Evolutionary conservation across 2,329 filamentous ascomycete species (phyloP).

Genomic region (Xylaria sp.): DNA sequence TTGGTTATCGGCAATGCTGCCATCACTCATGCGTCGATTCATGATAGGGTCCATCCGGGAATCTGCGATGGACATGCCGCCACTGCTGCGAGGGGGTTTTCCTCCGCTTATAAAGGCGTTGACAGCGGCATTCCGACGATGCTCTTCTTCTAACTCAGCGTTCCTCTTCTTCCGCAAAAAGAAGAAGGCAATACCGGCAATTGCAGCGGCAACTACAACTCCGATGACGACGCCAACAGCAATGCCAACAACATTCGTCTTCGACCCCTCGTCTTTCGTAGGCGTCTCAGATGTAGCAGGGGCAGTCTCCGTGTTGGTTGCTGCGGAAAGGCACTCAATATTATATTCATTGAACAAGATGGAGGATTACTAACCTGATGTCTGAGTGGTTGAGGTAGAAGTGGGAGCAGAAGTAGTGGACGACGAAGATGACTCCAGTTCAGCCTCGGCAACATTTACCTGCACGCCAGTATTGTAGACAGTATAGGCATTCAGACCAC

Average conservation of each 20-base stretch:
- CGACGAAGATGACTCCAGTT: constrained; percentile 45
- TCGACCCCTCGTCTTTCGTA: constrained; percentile 22
- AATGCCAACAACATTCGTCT: constrained; percentile 74
- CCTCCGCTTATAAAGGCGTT: constrained; percentile 77
- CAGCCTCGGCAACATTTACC: constrained; percentile 53
- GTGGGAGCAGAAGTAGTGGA: constrained; percentile 28
- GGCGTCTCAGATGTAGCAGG: constrained; percentile 42
- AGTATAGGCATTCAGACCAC: constrained; percentile 58
- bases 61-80: constrained; percentile 78
- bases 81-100: constrained; percentile 71
- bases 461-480: constrained; percentile 64
- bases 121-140: constrained; percentile 82
- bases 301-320: constrained; percentile 34
- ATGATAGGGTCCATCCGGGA: constrained; percentile 88
- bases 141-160: constrained; percentile 83
- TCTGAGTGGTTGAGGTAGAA: constrained; percentile 21
- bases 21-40: constrained; percentile 87
- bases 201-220: constrained; percentile 74
- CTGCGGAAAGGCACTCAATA: constrained; percentile 15
- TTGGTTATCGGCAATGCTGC: constrained; percentile 96
- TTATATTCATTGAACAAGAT: neutral
- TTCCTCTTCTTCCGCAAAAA: constrained; percentile 80
- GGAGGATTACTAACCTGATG: constrained; percentile 20
- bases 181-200: constrained; percentile 77
- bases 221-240: constrained; percentile 89